A percentile compares a stretch with the other conserved stretches of the same genome.
These are phyloP conservation scores for Claviceps fusiformis DNA, from an alignment of 2,329 filamentous ascomycete species.

Conservation along the genomic window DNA sequence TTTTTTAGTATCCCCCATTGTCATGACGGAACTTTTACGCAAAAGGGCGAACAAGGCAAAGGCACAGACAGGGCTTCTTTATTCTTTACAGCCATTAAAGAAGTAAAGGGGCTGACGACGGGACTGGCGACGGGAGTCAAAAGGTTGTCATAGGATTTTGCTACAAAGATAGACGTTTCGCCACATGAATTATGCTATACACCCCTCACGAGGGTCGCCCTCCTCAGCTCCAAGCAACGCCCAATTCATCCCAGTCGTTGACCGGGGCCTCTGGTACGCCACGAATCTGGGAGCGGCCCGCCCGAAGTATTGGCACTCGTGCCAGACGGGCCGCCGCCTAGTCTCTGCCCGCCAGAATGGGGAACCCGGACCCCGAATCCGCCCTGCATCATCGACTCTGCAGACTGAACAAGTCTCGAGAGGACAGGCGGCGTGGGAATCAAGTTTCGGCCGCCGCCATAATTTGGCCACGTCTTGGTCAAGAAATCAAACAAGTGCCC, in stretches of 20 bases:
- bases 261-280: slow-evolving; percentile 49
- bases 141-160: neutral
- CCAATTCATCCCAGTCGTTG: slow-evolving; percentile 40
- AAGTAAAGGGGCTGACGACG: too few relatives aligned
- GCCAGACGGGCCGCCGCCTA: slow-evolving; percentile 15
- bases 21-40: too few relatives aligned
- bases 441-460: slow-evolving; percentile 69
- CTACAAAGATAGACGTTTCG: neutral
- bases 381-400: slow-evolving; percentile 8
- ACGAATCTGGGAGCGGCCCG: slow-evolving; percentile 47
- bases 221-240: too few relatives aligned
- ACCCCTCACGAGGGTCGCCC: too few relatives aligned
- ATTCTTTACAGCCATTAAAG: too few relatives aligned
- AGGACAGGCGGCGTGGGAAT: slow-evolving; percentile 63
- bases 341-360: slow-evolving; percentile 15
- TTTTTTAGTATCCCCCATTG: too few relatives aligned
- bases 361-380: slow-evolving; percentile 40
- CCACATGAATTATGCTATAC: neutral
- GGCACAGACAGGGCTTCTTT: too few relatives aligned
- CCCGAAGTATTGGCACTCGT: slow-evolving; percentile 26
- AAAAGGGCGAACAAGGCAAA: too few relatives aligned
- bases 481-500: slow-evolving; percentile 88
- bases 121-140: too few relatives aligned
- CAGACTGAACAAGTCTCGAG: slow-evolving; percentile 47
- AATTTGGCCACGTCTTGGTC: slow-evolving; percentile 74